Percentiles rank a stretch among this genome's conserved stretches.
Evolutionary conservation across 2,329 filamentous ascomycete species (phyloP).

Genomic region (Scedosporium boydii): DNA sequence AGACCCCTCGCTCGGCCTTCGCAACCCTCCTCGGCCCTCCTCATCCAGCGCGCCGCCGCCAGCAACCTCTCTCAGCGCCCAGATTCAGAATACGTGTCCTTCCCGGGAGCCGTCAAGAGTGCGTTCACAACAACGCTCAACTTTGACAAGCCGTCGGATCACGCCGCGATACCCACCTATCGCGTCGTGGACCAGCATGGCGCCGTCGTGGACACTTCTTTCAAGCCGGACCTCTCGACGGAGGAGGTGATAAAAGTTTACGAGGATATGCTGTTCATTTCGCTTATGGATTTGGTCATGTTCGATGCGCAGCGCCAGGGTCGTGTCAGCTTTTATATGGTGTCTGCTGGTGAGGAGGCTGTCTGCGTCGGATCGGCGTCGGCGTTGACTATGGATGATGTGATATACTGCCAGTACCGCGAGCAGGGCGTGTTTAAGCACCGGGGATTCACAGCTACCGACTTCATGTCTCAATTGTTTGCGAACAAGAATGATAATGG

Average conservation of each 20-base stretch:
- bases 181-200: slow-evolving; percentile 87
- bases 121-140: slow-evolving; percentile 75
- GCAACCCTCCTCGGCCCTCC: slow-evolving; percentile 7
- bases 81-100: slow-evolving; percentile 51
- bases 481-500: slow-evolving; percentile 75
- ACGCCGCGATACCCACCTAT: slow-evolving; percentile 78
- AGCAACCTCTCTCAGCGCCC: slow-evolving; percentile 47
- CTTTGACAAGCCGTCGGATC: slow-evolving; percentile 65
- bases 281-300: slow-evolving; percentile 95
- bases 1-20: slow-evolving; percentile 13
- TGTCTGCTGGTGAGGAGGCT: slow-evolving; percentile 88
- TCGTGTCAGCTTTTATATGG: slow-evolving; percentile 95
- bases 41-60: slow-evolving; percentile 26
- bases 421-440: slow-evolving; percentile 88
- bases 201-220: slow-evolving; percentile 63
- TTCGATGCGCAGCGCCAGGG: slow-evolving; percentile 95
- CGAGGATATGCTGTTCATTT: slow-evolving; percentile 55
- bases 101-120: slow-evolving; percentile 92
- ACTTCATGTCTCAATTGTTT: slow-evolving; percentile 96
- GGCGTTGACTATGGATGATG: slow-evolving; percentile 72
- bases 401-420: slow-evolving; percentile 89
- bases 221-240: slow-evolving; percentile 60
- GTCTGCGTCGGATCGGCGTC: slow-evolving; percentile 84
- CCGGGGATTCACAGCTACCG: slow-evolving; percentile 72
- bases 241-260: slow-evolving; percentile 50